Evolutionary conservation across 257 asterid genomes (phyloP).

Genomic region (Solanum sitiens): DNA sequence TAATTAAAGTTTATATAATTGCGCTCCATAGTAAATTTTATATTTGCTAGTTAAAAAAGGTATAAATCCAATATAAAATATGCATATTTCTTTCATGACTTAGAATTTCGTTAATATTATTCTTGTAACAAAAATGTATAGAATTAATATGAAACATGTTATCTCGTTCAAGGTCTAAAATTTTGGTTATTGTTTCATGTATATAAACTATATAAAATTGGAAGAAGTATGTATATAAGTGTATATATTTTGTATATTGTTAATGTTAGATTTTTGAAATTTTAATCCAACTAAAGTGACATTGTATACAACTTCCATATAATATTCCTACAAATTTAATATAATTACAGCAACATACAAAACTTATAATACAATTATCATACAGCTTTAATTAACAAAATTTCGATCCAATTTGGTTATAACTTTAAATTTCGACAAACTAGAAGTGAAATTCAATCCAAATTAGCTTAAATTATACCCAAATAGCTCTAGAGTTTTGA

Average conservation of each 20-base stretch:
- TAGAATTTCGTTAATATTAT: not conserved
- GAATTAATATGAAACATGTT: not conserved
- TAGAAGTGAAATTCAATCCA: too few species aligned
- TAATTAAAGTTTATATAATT: too few species aligned
- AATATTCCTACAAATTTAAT: not conserved
- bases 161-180: not conserved
- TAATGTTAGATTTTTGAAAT: not conserved
- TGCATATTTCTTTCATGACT: not conserved
- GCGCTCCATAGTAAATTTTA: too few species aligned
- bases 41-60: not conserved
- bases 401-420: too few species aligned
- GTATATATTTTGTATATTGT: not conserved
- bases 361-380: not conserved
- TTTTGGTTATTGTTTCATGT: too few species aligned
- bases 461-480: too few species aligned
- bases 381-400: not conserved
- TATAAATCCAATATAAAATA: too few species aligned
- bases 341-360: too few species aligned
- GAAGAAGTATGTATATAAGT: not conserved
- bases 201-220: not conserved
- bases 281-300: not conserved
- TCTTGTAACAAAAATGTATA: not conserved
- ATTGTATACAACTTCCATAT: not conserved
- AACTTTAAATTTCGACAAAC: too few species aligned
- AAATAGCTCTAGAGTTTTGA: too few species aligned